Percentiles rank a stretch among this genome's conserved stretches.
These are phyloP conservation scores for Zygosaccharomyces bailii DNA, from an alignment of 805 yeast species.

Conservation along the genomic window DNA sequence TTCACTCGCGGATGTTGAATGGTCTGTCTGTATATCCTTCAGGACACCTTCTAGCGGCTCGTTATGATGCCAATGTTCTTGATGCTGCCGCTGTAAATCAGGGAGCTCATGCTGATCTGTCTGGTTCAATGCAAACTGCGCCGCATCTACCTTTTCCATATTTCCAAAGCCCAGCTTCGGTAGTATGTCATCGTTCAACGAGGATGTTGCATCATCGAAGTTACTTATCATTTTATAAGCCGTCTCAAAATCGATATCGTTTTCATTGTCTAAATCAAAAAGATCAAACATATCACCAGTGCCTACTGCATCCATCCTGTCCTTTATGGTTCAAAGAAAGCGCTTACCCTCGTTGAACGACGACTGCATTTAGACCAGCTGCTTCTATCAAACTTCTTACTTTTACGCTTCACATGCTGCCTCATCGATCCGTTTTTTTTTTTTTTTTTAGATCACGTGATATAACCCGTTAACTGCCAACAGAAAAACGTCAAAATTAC, in stretches of 20 bases:
- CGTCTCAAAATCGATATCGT: conserved; percentile 36
- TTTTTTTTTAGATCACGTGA: conserved; percentile 3
- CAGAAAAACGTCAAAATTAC: too few relatives aligned
- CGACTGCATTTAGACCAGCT: neutral
- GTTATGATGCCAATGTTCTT: neutral
- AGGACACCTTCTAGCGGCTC: neutral
- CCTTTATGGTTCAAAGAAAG: too few relatives aligned
- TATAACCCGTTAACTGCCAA: too few relatives aligned
- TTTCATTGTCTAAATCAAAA: conserved; percentile 30
- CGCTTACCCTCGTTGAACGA: neutral
- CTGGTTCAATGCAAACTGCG: conserved; percentile 1
- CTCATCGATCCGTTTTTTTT: conserved; percentile 1
- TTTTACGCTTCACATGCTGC: conserved; percentile 15
- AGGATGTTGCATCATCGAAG: conserved; percentile 18
- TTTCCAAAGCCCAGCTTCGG: conserved; percentile 11
- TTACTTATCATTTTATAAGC: conserved; percentile 34
- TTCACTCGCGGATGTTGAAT: neutral
- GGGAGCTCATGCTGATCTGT: neutral
- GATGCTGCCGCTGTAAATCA: conserved; percentile 1
- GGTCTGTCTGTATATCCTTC: neutral
- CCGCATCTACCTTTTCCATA: conserved; percentile 1
- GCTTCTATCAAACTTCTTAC: neutral
- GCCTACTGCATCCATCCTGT: conserved; percentile 9
- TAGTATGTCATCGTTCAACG: conserved; percentile 8
- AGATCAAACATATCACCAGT: conserved; percentile 19